A percentile compares a stretch with the other conserved stretches of the same genome.
Conservation (phyloP, 208 protist species). For the Vickermania spadyakhi region DNA sequence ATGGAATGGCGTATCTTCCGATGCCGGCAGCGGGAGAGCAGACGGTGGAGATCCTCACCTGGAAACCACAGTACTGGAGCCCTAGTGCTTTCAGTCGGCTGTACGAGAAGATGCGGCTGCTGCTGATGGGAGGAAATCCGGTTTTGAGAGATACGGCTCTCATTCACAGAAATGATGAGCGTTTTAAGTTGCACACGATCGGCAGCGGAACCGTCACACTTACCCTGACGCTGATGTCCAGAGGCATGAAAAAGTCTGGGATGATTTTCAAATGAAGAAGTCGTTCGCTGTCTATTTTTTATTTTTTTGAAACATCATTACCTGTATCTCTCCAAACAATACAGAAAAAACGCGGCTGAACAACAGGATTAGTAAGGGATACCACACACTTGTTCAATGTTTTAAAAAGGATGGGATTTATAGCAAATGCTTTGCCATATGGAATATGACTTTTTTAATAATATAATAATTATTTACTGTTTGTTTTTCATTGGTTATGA, state of each 20-base stretch:
- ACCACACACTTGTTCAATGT: too few species aligned
- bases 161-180: conserved; percentile 70
- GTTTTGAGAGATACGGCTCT: conserved; percentile 77
- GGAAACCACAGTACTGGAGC: conserved; percentile 72
- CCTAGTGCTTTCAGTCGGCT: conserved; percentile 50
- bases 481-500: too few species aligned
- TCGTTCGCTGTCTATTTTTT: not conserved
- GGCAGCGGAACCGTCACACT: conserved; percentile 65
- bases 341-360: too few species aligned
- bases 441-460: too few species aligned
- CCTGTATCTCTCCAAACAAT: too few species aligned
- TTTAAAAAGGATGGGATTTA: too few species aligned
- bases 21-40: conserved; percentile 40
- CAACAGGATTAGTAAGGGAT: too few species aligned
- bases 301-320: too few species aligned
- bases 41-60: conserved; percentile 60
- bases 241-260: conserved; percentile 45
- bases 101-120: conserved; percentile 40
- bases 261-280: conserved; percentile 19
- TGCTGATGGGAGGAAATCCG: conserved; percentile 71
- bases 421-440: too few species aligned
- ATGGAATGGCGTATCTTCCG: conserved; percentile 78
- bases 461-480: too few species aligned
- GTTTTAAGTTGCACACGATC: conserved; percentile 77
- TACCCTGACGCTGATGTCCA: conserved; percentile 52